Conservation (phyloP, 1,284 basidiomycete species). For the Ceratobasidium sp. region DNA sequence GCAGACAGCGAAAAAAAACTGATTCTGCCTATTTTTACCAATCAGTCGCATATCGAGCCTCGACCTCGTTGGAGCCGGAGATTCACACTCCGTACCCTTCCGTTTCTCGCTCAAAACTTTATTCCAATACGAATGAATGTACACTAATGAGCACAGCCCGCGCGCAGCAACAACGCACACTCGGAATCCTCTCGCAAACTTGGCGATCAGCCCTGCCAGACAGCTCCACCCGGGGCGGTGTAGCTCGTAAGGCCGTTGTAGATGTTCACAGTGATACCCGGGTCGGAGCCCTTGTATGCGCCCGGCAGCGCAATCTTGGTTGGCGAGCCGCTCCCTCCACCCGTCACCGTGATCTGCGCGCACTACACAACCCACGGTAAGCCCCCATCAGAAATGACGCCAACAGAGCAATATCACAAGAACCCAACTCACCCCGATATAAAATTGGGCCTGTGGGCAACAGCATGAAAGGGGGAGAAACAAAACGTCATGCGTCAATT, state of each 20-base stretch:
- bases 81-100: background rate
- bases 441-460: slow-evolving; percentile 30
- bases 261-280: slow-evolving; percentile 62
- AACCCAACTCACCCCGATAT: slow-evolving; percentile 27
- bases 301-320: slow-evolving; percentile 61
- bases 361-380: slow-evolving; percentile 48
- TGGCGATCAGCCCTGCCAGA: slow-evolving; percentile 18
- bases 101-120: background rate
- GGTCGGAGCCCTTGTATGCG: slow-evolving; percentile 59
- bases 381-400: background rate
- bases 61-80: background rate
- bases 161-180: background rate
- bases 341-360: slow-evolving; percentile 58
- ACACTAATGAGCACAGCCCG: background rate
- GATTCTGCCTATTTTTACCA: background rate
- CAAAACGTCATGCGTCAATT: slow-evolving; percentile 4
- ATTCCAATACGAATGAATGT: background rate
- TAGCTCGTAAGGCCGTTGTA: slow-evolving; percentile 63
- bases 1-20: background rate
- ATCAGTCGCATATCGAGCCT: background rate
- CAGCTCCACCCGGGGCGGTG: slow-evolving; percentile 48
- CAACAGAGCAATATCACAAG: background rate
- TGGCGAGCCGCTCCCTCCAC: slow-evolving; percentile 43
- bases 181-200: background rate
- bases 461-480: background rate